These are phyloP conservation scores for Ammopiptanthus mongolicus DNA, from an alignment of 306 rosid genomes.

Conservation along the genomic window DNA sequence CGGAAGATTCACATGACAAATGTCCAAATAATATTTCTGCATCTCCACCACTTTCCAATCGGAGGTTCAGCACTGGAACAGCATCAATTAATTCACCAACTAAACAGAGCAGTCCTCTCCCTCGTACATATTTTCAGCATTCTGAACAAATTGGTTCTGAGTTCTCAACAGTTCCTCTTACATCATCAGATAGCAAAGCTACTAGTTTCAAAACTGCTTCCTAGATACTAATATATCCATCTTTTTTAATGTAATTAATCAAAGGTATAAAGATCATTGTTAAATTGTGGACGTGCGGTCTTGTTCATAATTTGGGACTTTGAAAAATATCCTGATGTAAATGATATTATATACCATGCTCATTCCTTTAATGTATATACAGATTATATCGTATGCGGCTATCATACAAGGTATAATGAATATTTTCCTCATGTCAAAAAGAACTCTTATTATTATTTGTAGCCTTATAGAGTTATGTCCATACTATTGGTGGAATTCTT, in stretches of 20 bases:
- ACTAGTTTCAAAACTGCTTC: slow-evolving; percentile 32
- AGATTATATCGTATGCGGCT: neutral
- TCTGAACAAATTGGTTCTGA: slow-evolving; percentile 53
- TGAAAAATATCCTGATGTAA: neutral
- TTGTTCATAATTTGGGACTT: slow-evolving; percentile 27
- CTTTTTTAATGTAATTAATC: slow-evolving; percentile 35
- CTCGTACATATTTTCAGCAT: slow-evolving; percentile 24
- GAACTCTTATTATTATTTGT: no score
- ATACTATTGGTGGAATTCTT: no score
- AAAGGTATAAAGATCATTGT: slow-evolving; percentile 45
- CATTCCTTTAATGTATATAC: slow-evolving; percentile 3
- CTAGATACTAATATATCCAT: slow-evolving; percentile 35
- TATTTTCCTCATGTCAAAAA: no score
- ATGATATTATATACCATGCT: neutral
- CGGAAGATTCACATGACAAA: slow-evolving; percentile 27
- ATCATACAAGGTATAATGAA: neutral
- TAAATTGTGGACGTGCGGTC: slow-evolving; percentile 32
- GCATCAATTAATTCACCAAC: slow-evolving; percentile 26
- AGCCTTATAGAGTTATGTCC: no score
- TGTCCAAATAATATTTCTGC: slow-evolving; percentile 6
- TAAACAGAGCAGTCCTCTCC: slow-evolving; percentile 30
- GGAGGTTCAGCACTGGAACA: slow-evolving; percentile 19
- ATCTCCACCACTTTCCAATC: slow-evolving; percentile 12
- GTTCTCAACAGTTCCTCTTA: slow-evolving; percentile 78
- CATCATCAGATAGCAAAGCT: slow-evolving; percentile 44